Evolutionary conservation across 2,329 filamentous ascomycete genomes (phyloP), one percentile per base, ranked within the genome.

Genomic region (Lasiodiplodia citricola): DNA sequence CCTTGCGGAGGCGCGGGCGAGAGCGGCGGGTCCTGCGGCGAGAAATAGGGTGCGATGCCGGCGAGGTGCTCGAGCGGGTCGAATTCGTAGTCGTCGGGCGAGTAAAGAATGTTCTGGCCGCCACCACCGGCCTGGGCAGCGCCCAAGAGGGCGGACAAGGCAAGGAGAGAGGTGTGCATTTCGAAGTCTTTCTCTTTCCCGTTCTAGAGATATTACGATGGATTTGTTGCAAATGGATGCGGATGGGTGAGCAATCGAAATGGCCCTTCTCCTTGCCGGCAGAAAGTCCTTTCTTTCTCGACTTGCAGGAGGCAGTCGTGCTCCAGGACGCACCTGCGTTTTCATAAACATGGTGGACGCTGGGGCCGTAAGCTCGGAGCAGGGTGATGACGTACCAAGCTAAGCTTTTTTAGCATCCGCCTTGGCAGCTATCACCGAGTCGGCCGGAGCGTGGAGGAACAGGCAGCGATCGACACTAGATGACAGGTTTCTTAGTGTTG

Each of bases 1-100:
- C 84, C 84, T 75, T 84, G 83, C 11, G 84, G 82, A 41, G 83
- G 79, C 56, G 79, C 76, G 1, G 83, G 84, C 69, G 84, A 81
- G 66, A 83, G 80, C 44, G 80, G 77, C 38, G 83, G 83, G 67
- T 83, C 81, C 13, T 80, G 74, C 16, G 83, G 82, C 72, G 85
- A 82, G 70, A 84, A 86, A 73, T 85, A 84, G 0, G 84, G 84
- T 14, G 83, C 79, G 37, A 84, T 83, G 60, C 84, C 84, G 31
- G 84, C 81, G 2, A 86, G 78, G 75, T 86, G 84, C 70, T 83
- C 71, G 23, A 86, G 73, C 11, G 83, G 83, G 67, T 86, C 77
- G 73, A 86, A 86, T 2, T 56, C 16, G 52, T 68, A 68, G 37
- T 68, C 38, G 52, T 68, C 60, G 2, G 67, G 67, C 51, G 58